These are phyloP conservation scores for Calvatia gigantea DNA, from an alignment of 768 basidiomycete species.

Conservation along the genomic window DNA sequence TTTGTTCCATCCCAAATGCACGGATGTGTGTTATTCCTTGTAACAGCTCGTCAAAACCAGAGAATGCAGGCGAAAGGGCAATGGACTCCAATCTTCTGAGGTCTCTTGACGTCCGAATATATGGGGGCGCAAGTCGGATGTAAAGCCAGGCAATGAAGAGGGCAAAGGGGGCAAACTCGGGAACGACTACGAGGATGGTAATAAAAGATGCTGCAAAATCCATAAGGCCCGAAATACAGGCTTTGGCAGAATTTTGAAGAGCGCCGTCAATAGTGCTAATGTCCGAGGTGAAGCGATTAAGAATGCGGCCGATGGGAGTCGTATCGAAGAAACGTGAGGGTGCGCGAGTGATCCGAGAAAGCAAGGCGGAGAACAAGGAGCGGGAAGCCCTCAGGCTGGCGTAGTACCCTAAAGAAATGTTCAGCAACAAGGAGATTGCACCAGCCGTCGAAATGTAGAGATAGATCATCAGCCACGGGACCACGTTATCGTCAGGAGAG, in stretches of 20 bases:
- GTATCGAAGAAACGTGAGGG: slow-evolving; percentile 71
- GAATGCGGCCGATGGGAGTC: slow-evolving; percentile 73
- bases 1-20: slow-evolving; percentile 67
- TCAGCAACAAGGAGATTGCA: slow-evolving; percentile 48
- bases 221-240: slow-evolving; percentile 52
- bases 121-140: slow-evolving; percentile 56
- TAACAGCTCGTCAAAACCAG: slow-evolving; percentile 69
- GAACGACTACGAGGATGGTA: slow-evolving; percentile 61
- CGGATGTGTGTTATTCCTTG: slow-evolving; percentile 65
- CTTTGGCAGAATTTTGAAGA: slow-evolving; percentile 51
- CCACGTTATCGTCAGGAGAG: slow-evolving; percentile 54
- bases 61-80: slow-evolving; percentile 68
- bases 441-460: slow-evolving; percentile 59
- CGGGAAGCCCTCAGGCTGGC: slow-evolving; percentile 66
- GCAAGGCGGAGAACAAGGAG: slow-evolving; percentile 51
- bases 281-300: slow-evolving; percentile 78
- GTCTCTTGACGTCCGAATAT: slow-evolving; percentile 61
- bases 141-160: slow-evolving; percentile 69
- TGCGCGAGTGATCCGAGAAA: slow-evolving; percentile 54
- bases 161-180: slow-evolving; percentile 63
- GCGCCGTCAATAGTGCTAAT: slow-evolving; percentile 71
- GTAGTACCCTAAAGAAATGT: slow-evolving; percentile 63
- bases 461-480: slow-evolving; percentile 66
- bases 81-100: slow-evolving; percentile 64
- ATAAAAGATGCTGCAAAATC: slow-evolving; percentile 62